Evolutionary conservation across 495 filamentous ascomycete species (phyloP).

Genomic region (Aspergillus kassunensis): DNA sequence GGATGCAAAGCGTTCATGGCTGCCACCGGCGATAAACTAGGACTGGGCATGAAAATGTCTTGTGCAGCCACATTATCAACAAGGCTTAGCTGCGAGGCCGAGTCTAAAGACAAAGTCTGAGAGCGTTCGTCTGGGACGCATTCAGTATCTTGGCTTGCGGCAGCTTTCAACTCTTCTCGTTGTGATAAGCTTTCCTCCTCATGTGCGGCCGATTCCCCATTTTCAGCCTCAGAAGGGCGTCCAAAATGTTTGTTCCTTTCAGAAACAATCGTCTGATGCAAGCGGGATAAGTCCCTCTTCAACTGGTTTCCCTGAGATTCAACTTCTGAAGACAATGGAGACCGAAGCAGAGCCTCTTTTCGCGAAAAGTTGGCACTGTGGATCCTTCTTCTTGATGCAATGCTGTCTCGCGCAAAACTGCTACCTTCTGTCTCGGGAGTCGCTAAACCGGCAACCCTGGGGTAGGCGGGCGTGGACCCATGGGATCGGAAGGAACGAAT

Average conservation of each 20-base stretch:
- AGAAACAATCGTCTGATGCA: slow-evolving; percentile 12
- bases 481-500: slow-evolving; percentile 31
- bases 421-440: slow-evolving; percentile 43
- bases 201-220: slow-evolving; percentile 12
- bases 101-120: slow-evolving; percentile 21
- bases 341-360: slow-evolving; percentile 32
- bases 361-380: slow-evolving; percentile 34
- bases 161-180: slow-evolving; percentile 14
- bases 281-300: slow-evolving; percentile 16
- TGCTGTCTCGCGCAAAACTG: slow-evolving; percentile 27
- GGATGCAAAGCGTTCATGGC: slow-evolving; percentile 60
- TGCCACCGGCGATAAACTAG: slow-evolving; percentile 87
- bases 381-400: slow-evolving; percentile 27
- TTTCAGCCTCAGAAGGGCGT: slow-evolving; percentile 8
- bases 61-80: slow-evolving; percentile 64
- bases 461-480: slow-evolving; percentile 25
- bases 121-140: slow-evolving; percentile 22
- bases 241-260: slow-evolving; percentile 15
- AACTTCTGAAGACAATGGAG: slow-evolving; percentile 38
- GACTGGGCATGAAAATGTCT: slow-evolving; percentile 90
- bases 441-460: slow-evolving; percentile 34
- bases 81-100: slow-evolving; percentile 29
- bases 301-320: slow-evolving; percentile 22
- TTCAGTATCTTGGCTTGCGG: slow-evolving; percentile 21
- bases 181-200: slow-evolving; percentile 4